phyloP scores from a whole-genome alignment of 2,329 filamentous ascomycete genomes.

The Fonsecaea pedrosoi region DNA sequence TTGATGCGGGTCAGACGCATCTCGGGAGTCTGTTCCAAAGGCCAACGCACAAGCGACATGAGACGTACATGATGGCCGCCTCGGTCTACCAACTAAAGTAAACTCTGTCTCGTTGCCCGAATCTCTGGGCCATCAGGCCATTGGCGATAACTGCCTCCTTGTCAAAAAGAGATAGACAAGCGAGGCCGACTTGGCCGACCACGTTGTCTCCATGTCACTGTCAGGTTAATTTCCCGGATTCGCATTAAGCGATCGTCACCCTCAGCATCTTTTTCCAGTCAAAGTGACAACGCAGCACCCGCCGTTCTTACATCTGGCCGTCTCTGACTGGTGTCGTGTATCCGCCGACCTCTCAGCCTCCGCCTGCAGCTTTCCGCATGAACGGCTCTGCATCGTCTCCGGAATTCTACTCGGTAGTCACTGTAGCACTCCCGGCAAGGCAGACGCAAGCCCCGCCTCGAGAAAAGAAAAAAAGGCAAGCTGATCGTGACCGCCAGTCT shows the following conservation, averaged over 20 bases:
- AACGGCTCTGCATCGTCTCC: slow-evolving; percentile 17
- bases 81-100: not conserved
- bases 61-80: slow-evolving; percentile 15
- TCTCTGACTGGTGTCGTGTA: slow-evolving; percentile 23
- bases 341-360: slow-evolving; percentile 2
- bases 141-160: not conserved
- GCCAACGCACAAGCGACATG: slow-evolving; percentile 27
- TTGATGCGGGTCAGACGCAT: slow-evolving; percentile 17
- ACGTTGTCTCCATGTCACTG: slow-evolving; percentile 13
- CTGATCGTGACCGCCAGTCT: slow-evolving; percentile 24
- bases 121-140: slow-evolving; percentile 1
- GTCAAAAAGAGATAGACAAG: not conserved
- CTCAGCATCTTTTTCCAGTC: slow-evolving; percentile 12
- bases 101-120: slow-evolving; percentile 13
- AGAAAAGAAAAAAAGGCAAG: slow-evolving; percentile 10
- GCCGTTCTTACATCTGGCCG: slow-evolving; percentile 17
- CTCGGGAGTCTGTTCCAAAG: slow-evolving; percentile 10
- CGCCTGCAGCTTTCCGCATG: not conserved
- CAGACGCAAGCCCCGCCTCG: not conserved
- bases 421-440: slow-evolving; percentile 10
- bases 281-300: slow-evolving; percentile 29
- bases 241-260: slow-evolving; percentile 18
- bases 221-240: slow-evolving; percentile 7
- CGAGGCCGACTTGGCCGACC: not conserved
- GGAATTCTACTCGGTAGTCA: slow-evolving; percentile 1